Percentiles rank a stretch among this genome's conserved stretches.
These are phyloP conservation scores for Macrocybe gigantea DNA, from an alignment of 768 basidiomycete genomes.

Conservation along the genomic window DNA sequence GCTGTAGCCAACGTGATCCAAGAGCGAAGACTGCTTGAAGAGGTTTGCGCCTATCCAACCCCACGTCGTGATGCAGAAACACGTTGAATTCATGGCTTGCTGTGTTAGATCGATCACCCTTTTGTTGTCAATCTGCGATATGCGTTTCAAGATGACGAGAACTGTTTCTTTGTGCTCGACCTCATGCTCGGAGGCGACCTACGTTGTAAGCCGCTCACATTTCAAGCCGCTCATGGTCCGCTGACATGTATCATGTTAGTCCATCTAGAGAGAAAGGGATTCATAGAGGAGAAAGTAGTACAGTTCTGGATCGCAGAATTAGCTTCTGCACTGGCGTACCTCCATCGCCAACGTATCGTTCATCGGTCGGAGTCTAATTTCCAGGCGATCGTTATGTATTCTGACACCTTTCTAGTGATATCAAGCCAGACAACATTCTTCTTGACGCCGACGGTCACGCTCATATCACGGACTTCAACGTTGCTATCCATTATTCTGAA, in stretches of 20 bases:
- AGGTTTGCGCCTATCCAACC: constrained; percentile 41
- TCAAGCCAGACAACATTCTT: constrained; percentile 97
- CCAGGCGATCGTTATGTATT: no score
- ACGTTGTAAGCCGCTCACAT: constrained; percentile 57
- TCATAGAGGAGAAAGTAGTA: constrained; percentile 66
- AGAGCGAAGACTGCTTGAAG: constrained; percentile 87
- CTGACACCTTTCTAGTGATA: constrained; percentile 51
- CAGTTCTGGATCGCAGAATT: constrained; percentile 90
- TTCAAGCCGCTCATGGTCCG: constrained; percentile 1
- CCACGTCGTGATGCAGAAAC: constrained; percentile 1
- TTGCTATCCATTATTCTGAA: constrained; percentile 96
- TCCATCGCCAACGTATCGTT: constrained; percentile 88
- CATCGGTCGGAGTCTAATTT: constrained; percentile 60
- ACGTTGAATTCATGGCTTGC: constrained; percentile 2
- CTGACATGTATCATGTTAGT: constrained; percentile 37
- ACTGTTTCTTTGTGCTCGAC: constrained; percentile 97
- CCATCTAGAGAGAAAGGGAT: constrained; percentile 70
- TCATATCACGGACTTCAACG: constrained; percentile 98
- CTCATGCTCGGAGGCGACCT: constrained; percentile 95
- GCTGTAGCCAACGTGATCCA: constrained; percentile 92
- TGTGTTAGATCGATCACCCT: constrained; percentile 72
- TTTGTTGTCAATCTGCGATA: constrained; percentile 89
- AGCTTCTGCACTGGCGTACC: constrained; percentile 76
- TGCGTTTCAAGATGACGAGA: constrained; percentile 96
- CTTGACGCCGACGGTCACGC: constrained; percentile 92